Evolutionary conservation across 495 filamentous ascomycete genomes (phyloP).

Genomic region (Aspergillus bridgeri): DNA sequence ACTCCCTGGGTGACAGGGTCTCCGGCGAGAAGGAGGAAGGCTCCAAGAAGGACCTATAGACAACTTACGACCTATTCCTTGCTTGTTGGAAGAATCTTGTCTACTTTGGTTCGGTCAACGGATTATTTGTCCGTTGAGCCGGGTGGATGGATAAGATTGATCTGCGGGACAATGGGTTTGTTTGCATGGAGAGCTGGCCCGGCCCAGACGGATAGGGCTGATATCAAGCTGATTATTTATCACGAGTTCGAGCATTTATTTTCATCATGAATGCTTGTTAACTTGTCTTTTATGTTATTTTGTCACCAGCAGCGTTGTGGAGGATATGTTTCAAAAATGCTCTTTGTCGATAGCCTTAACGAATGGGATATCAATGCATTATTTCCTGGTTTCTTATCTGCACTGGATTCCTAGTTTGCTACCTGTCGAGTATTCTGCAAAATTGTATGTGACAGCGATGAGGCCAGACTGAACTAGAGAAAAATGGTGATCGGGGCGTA

Average conservation of each 20-base stretch:
- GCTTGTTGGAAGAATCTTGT: background rate
- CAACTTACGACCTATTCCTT: background rate
- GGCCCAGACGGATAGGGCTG: background rate
- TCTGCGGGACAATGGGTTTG: background rate
- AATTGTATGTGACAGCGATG: no score
- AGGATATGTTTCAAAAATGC: background rate
- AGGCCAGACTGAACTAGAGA: no score
- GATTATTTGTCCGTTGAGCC: background rate
- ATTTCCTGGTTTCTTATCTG: background rate
- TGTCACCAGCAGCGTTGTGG: background rate
- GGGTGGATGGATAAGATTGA: background rate
- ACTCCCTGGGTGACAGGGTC: slow-evolving; percentile 74
- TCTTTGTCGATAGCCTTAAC: background rate
- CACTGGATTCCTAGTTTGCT: no score
- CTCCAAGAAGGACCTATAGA: slow-evolving; percentile 68
- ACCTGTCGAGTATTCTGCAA: no score
- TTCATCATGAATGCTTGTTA: background rate
- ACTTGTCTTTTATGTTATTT: background rate
- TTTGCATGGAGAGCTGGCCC: background rate
- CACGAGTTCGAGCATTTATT: background rate
- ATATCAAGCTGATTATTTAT: background rate
- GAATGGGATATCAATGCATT: background rate
- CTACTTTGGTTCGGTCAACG: background rate
- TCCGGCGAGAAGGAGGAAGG: slow-evolving; percentile 49
- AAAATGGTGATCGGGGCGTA: no score